Evolutionary conservation across 2,329 filamentous ascomycete species (phyloP), one percentile per base, ranked within the genome.

Genomic region (Neurospora sp.): DNA sequence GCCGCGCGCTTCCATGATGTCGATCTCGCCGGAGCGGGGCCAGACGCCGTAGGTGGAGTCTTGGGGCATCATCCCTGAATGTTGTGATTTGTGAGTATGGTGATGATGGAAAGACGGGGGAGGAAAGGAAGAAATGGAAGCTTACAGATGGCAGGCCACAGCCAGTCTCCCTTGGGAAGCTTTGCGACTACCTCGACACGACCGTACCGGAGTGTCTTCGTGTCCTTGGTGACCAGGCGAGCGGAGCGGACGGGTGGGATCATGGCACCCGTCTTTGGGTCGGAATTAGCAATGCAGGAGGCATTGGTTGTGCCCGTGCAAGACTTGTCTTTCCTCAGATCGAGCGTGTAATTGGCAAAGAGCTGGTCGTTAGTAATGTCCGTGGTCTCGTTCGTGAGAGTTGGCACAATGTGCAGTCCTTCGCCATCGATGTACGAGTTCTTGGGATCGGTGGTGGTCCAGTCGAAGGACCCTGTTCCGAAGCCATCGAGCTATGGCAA

Each of bases 361-460:
- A 83, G 75, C 39, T 82, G 76, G 46, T 79, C 78, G 15, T 74
- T 74, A 2, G 79, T 81, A 68, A 83, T 81, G 67, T 73, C 68
- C 0, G 80, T 82, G 0, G 77, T 79, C 67, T 81, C 77, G 37
- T 79, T 80, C 15, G 84, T 86, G 19, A 86, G 76, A 0, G 85
- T 86, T 8, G 84, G 85, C n/a, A 85, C 81, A 67, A 87, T 86
- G 75, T 86, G 84, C 52, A 87, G 79, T n/a, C 84, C 84, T 36
- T 82, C 77, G 0, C 73, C 76, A 73, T 85, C 82, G 41, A 82
- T 78, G 74, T 82, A 87, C 15, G 81, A 77, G 75, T 87, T 87
- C 68, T 75, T 76, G 0, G 77, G 71, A 72, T 85, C 83, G 3
- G 76, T 78, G 6, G 85, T 87, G 0, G 85, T 86, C 84, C 84